Base-by-base conservation (phyloP, 139 green algal genomes). In the Micractinium conductrix region DNA sequence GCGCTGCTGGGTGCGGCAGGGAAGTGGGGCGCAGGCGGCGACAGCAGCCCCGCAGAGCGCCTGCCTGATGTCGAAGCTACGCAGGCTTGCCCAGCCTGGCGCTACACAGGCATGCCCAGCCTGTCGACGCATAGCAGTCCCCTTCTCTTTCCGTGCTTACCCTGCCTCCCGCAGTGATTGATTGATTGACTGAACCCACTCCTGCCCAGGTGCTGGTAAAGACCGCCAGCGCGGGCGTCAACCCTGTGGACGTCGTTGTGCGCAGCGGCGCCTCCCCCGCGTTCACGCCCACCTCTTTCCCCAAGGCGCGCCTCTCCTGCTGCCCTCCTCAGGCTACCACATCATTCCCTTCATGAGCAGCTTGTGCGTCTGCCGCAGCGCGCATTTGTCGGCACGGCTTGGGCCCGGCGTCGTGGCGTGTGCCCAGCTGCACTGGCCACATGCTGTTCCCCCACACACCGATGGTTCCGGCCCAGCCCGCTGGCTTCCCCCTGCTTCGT, bases 161-260 rank as follows among this genome's bases (percentile, higher is more conserved):
- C 12, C 58, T 21, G 26, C 26, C 58, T 5, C 58, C n/a, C n/a
- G n/a, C n/a, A n/a, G n/a, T n/a, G n/a, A n/a, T n/a, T n/a, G n/a
- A n/a, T n/a, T n/a, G n/a, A n/a, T n/a, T n/a, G n/a, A n/a, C n/a
- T n/a, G n/a, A n/a, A n/a, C n/a, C n/a, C n/a, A n/a, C 33, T 26
- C 58, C 58, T 22, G 58, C 0, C 2, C 74, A 81, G 53, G 58
- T 83, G 28, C 58, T 83, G n/a, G 38, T 83, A 58, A 83, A 75
- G 63, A 63, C 78, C 0, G 78, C 40, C 19, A 50, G 28, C 2
- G 21, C 65, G 3, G 78, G 78, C 0, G 78, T 84, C 8, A 84
- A 84, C 40, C 78, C 78, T 21, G 78, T 84, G 7, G 78, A 84
- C n/a, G 4, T 76, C 26, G 17, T 45, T 1, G 78, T 84, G 1